Evolutionary conservation across 371 early-diverging fungal species (phyloP).

Genomic region (Nematocida sp.): DNA sequence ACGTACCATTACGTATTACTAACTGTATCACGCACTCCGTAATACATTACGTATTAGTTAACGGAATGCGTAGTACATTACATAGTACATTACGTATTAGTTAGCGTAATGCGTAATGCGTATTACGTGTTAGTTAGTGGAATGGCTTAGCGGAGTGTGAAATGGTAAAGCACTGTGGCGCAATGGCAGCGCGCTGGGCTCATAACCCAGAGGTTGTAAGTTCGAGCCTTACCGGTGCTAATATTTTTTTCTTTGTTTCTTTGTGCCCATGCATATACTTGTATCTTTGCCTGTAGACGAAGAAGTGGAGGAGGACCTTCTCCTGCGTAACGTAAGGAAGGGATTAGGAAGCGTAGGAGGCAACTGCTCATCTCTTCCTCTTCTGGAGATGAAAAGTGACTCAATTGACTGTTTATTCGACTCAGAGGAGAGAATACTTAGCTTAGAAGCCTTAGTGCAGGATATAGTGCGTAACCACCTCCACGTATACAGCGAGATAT

Average conservation of each 20-base stretch:
- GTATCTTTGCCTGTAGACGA: slow-evolving; percentile 52
- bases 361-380: slow-evolving; percentile 26
- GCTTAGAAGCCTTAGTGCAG: slow-evolving; percentile 25
- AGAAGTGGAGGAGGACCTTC: slow-evolving; percentile 1
- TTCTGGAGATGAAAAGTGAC: slow-evolving; percentile 39
- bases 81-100: too few species aligned
- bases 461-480: slow-evolving; percentile 19
- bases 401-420: slow-evolving; percentile 51
- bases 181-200: slow-evolving; percentile 60
- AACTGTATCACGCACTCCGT: too few species aligned
- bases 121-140: too few species aligned
- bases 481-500: background rate
- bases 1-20: too few species aligned
- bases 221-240: slow-evolving; percentile 59
- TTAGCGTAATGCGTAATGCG: too few species aligned
- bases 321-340: slow-evolving; percentile 28
- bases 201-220: slow-evolving; percentile 60
- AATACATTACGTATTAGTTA: too few species aligned
- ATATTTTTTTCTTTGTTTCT: slow-evolving; percentile 40
- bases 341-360: slow-evolving; percentile 45
- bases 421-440: slow-evolving; percentile 24
- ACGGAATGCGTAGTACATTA: background rate
- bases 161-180: slow-evolving; percentile 51
- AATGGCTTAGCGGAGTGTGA: background rate
- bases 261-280: slow-evolving; percentile 54